These are phyloP conservation scores for Arachnopeziza araneosa DNA, from an alignment of 2,329 filamentous ascomycete species.

Conservation along the genomic window DNA sequence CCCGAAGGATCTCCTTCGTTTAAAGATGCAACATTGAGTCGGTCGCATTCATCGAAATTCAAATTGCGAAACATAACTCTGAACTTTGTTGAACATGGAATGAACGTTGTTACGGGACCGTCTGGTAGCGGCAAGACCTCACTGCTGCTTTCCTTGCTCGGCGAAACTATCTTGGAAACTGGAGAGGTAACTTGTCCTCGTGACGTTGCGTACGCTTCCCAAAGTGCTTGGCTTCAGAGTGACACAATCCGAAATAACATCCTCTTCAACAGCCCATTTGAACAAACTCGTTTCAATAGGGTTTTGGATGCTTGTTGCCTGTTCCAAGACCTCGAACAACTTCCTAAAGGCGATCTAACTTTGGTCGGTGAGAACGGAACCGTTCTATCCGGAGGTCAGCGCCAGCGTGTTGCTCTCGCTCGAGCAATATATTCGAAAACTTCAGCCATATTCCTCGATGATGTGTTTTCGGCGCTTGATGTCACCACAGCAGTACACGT, in stretches of 20 bases:
- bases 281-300: slow-evolving; percentile 53
- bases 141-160: slow-evolving; percentile 56
- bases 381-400: slow-evolving; percentile 60
- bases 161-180: slow-evolving; percentile 47
- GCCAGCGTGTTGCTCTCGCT: slow-evolving; percentile 62
- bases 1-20: too few relatives aligned
- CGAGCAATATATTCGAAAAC: slow-evolving; percentile 38
- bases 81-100: slow-evolving; percentile 44
- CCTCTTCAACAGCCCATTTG: slow-evolving; percentile 30
- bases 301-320: slow-evolving; percentile 61
- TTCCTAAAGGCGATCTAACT: slow-evolving; percentile 56
- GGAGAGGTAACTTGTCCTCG: slow-evolving; percentile 38
- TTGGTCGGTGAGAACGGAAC: slow-evolving; percentile 65
- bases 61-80: slow-evolving; percentile 31
- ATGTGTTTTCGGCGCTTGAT: slow-evolving; percentile 32
- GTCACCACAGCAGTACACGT: slow-evolving; percentile 8
- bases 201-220: slow-evolving; percentile 55
- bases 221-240: slow-evolving; percentile 68
- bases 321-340: slow-evolving; percentile 56
- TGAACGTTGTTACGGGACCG: slow-evolving; percentile 49
- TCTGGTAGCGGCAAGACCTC: slow-evolving; percentile 60
- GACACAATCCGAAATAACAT: slow-evolving; percentile 43
- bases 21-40: too few relatives aligned
- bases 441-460: slow-evolving; percentile 32
- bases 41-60: not conserved